Base-by-base conservation (phyloP, 129 eudicot genomes). In the Scalesia atractyloides region DNA sequence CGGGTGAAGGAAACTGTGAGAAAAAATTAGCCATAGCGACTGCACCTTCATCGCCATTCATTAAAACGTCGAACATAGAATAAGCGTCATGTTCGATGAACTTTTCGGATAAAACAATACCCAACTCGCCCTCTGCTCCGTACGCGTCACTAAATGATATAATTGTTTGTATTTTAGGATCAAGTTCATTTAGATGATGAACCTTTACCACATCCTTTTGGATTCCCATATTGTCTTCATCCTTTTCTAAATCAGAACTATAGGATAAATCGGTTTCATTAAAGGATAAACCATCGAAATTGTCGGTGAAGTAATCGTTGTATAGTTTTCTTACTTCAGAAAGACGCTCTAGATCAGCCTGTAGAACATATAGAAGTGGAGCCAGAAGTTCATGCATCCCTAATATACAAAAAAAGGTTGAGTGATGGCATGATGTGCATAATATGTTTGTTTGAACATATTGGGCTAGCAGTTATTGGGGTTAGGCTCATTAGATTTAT, bases 351-450 rank as follows among this genome's bases (percentile, higher is more conserved):
- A 91, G 68, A 76, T 95, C 99, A 53, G 85, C 83, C 63, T 95
- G 99, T n/a, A 95, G 94, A 34, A 95, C 99, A 61, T 86, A 95
- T 46, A 95, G 58, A 47, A 95, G 75, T 6, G 97, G 99, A 74
- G 99, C 99, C 66, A 95, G 73, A 59, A 95, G 91, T 74, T 95
- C 97, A 71, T 95, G 99, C 99, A 95, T 95, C 70, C 99, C 97
- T 95, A 77, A 18, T 30, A 30, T 30, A 30, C 34, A 74, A 52
- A 70, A 53, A 43, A 11, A 22, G 10, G 6, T n/a, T n/a, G n/a
- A n/a, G n/a, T n/a, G n/a, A n/a, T 1, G 51, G 17, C 17, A 4
- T 12, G 47, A 43, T 59, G 47, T 36, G 44, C 44, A 44, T 47
- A 53, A 11, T 51, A 54, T 54, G 65, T 19, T 34, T 48, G n/a